Base-by-base conservation (phyloP, 805 yeast genomes). In the Candida qinlingensis region DNA sequence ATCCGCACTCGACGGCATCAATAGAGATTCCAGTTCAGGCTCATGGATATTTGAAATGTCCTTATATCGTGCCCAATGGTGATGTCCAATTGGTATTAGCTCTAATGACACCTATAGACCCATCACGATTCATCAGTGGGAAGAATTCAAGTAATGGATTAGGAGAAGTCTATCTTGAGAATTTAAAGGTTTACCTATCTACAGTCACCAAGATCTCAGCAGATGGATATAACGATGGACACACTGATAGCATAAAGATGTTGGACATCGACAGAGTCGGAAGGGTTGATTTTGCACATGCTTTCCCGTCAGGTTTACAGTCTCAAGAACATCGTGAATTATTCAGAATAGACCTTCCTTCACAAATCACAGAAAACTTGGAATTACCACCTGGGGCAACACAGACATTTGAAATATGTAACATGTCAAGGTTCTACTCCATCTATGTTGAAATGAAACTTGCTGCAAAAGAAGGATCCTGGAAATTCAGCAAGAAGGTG, bases 1-100 rank as follows among this genome's bases (percentile, higher is more conserved):
- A 31, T 31, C 2, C 8, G 8, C 3, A 11, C 11, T 31, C 12
- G 9, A 13, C 11, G 33, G 26, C 6, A 39, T 31, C 26, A 29
- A 6, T 26, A 11, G 29, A 41, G 28, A 36, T 41, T 12, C 41
- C 37, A 34, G 31, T 39, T 12, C 19, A 8, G 10, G 30, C 10
- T 6, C 28, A 37, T 27, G 48, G 41, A 0, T 35, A 42, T n/a
- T 26, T 37, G 9, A 30, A 29, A 8, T 39, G 44, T 26, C 47
- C 50, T 25, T 40, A 13, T 12, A 47, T 29, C 25, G 8, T 26
- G 7, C 12, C 39, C 4, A 41, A 41, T n/a, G 38, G 47, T 6
- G 10, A 25, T 7, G 4, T 47, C 6, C 25, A 30, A 7, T 7
- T 48, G 26, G 11, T 26, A 3, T 28, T 48, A 25, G 59, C 74